Evolutionary conservation across 1,284 basidiomycete genomes (phyloP), one percentile per base, ranked within the genome.

Genomic region (Leccinum pachyderme): DNA sequence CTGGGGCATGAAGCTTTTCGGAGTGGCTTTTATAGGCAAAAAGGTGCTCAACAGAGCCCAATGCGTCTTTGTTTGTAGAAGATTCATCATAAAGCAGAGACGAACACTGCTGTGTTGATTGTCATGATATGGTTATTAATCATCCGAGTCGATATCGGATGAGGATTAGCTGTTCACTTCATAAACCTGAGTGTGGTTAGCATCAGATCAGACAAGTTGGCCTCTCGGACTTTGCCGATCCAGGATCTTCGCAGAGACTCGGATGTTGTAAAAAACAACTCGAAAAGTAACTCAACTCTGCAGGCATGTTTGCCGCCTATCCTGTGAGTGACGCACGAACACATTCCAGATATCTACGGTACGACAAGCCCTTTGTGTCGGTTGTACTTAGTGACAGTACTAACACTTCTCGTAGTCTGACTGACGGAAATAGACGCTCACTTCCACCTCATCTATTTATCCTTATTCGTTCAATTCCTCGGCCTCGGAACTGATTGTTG

Each of bases 1-100:
- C 48, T 51, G 52, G 43, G 49, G 18, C 33, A 39, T 28, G n/a
- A n/a, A 29, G 2, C 11, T 22, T 31, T 44, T 50, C 49, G 13
- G 43, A 31, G 39, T 8, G 35, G 25, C 49, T 63, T 69, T 72
- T 68, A 68, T 68, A 69, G 32, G 35, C 15, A 11, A 33, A 51
- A 52, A 15, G 7, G n/a, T 7, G 28, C 35, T 25, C 35, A 18
- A 24, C 45, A 59, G 25, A 51, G 49, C 50, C 12, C 39, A n/a
- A 15, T 33, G 32, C 37, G 5, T 28, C 29, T 31, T 31, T 31
- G 29, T 31, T 29, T 29, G 28, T 39, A 39, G 35, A 39, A 39
- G 18, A 9, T 22, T 1, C 22, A 22, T 22, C 37, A 39, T 22
- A 0, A 39, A 18, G 18, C 9, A 2, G 2, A 6, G 18, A 39